Percentiles rank a stretch among this genome's conserved stretches.
Evolutionary conservation across 805 yeast genomes (phyloP).

Genomic region (Lipomyces anomalus): DNA sequence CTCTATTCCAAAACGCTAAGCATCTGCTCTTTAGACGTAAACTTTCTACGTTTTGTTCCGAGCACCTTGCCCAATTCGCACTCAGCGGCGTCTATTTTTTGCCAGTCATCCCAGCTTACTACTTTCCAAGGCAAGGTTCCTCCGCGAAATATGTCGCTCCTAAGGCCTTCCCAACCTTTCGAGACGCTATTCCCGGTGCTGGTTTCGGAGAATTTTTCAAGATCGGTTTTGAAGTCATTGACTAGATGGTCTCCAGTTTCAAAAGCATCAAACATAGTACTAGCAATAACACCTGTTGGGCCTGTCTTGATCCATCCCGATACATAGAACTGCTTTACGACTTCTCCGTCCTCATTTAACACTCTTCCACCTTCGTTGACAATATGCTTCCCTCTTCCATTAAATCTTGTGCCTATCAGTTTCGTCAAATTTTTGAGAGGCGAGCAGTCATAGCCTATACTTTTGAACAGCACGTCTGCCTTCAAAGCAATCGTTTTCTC

Average conservation of each 20-base stretch:
- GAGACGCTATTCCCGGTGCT: slow-evolving; percentile 15
- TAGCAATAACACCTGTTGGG: slow-evolving; percentile 83
- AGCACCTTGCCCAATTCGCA: slow-evolving; percentile 40
- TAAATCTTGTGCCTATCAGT: slow-evolving; percentile 14
- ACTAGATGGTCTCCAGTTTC: slow-evolving; percentile 62
- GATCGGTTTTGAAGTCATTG: too few species aligned
- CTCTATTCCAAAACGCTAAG: slow-evolving; percentile 27
- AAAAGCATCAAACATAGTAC: slow-evolving; percentile 81
- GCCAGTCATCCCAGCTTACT: slow-evolving; percentile 67
- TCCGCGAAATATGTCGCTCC: slow-evolving; percentile 20
- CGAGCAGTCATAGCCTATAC: slow-evolving; percentile 76
- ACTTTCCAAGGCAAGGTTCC: slow-evolving; percentile 19
- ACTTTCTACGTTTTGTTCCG: slow-evolving; percentile 57
- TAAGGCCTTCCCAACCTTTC: slow-evolving; percentile 33
- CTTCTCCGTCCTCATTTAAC: not conserved
- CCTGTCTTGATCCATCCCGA: slow-evolving; percentile 91
- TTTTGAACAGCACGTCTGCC: slow-evolving; percentile 65
- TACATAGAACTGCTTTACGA: slow-evolving; percentile 54
- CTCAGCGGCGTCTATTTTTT: slow-evolving; percentile 50
- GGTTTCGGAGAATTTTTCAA: not conserved
- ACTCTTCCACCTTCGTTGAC: slow-evolving; percentile 17
- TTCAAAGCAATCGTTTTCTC: slow-evolving; percentile 32
- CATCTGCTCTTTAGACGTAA: slow-evolving; percentile 47
- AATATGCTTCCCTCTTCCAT: slow-evolving; percentile 41
- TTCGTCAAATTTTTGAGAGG: slow-evolving; percentile 56